phyloP scores from a whole-genome alignment of 306 rosid species.

The Bauhinia variegata region DNA sequence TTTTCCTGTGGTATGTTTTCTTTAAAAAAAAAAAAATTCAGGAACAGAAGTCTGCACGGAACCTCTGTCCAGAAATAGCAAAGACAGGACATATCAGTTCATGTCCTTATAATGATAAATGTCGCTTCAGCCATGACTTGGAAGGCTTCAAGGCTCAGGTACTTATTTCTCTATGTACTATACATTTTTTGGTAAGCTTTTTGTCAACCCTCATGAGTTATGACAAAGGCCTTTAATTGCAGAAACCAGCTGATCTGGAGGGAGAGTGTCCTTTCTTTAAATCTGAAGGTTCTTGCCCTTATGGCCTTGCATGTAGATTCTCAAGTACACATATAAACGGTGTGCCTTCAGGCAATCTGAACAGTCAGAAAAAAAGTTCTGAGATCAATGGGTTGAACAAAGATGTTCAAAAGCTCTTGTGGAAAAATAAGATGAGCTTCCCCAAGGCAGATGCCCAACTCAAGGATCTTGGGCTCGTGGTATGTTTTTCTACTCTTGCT shows the following conservation, averaged over 20 bases:
- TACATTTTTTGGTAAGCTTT: neutral
- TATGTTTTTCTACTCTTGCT: conserved; percentile 34
- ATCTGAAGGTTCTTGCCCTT: conserved; percentile 65
- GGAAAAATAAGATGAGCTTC: conserved; percentile 84
- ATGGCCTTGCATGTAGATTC: conserved; percentile 80
- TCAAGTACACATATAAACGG: conserved; percentile 62
- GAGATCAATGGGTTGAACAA: conserved; percentile 82
- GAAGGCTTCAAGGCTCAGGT: too few species aligned
- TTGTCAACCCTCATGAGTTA: conserved; percentile 11
- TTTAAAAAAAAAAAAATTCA: conserved; percentile 31
- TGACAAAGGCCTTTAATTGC: conserved; percentile 32
- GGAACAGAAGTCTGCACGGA: conserved; percentile 66
- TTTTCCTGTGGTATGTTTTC: neutral
- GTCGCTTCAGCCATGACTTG: conserved; percentile 62
- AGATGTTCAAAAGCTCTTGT: conserved; percentile 81
- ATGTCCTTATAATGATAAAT: conserved; percentile 71
- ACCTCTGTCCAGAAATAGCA: conserved; percentile 71
- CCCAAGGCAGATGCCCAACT: conserved; percentile 81
- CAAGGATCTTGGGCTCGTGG: conserved; percentile 74
- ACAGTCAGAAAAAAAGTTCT: conserved; percentile 45
- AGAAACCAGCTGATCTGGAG: conserved; percentile 81
- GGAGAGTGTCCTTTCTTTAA: conserved; percentile 79
- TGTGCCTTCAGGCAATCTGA: conserved; percentile 35
- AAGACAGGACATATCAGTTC: conserved; percentile 72
- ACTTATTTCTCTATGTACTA: too few species aligned